Conservation (phyloP, 495 filamentous ascomycete species). For the Talaromyces trachyspermus region DNA sequence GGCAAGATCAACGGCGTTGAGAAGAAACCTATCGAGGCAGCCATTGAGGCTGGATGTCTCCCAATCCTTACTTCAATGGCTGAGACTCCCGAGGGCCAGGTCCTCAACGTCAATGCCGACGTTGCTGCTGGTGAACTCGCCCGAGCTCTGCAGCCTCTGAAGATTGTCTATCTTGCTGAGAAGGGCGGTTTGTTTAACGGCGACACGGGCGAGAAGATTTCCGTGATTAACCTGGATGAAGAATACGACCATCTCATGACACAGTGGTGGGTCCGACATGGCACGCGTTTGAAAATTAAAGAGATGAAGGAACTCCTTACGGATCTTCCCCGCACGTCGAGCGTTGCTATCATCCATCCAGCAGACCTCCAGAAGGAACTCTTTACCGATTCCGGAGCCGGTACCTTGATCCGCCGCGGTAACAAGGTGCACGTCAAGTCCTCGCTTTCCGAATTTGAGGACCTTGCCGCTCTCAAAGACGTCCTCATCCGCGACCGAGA, state of each 20-base stretch:
- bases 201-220: conserved; percentile 90
- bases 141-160: conserved; percentile 80
- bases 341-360: conserved; percentile 95
- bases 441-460: conserved; percentile 69
- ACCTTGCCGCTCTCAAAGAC: conserved; percentile 68
- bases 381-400: conserved; percentile 93
- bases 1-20: conserved; percentile 94
- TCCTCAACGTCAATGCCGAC: conserved; percentile 96
- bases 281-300: conserved; percentile 95
- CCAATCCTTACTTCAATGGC: conserved; percentile 97
- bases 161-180: conserved; percentile 97
- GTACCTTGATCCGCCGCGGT: conserved; percentile 87
- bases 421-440: conserved; percentile 78
- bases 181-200: conserved; percentile 96
- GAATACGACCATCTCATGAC: conserved; percentile 93
- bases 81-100: conserved; percentile 86
- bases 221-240: conserved; percentile 94
- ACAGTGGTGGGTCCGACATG: conserved; percentile 93
- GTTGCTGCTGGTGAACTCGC: conserved; percentile 93
- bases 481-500: conserved; percentile 81
- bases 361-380: conserved; percentile 91
- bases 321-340: conserved; percentile 81
- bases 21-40: conserved; percentile 82
- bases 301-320: conserved; percentile 93
- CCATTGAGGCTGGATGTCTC: conserved; percentile 85